Conservation (phyloP, 768 basidiomycete species). For the Asterophora parasitica region DNA sequence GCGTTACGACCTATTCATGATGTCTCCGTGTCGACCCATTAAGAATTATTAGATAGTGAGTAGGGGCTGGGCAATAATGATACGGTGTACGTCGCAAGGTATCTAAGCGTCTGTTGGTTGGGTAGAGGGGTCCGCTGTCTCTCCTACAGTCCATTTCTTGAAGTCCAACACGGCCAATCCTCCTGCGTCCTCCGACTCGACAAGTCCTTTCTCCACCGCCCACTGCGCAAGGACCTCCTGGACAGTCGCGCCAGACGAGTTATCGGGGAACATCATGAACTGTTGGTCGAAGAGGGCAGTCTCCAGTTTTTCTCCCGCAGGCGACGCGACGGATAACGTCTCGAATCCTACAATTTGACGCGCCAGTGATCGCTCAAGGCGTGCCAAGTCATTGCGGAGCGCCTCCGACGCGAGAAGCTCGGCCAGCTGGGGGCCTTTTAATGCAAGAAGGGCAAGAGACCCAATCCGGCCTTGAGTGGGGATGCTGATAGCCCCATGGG, state of each 20-base stretch:
- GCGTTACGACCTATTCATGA: background rate
- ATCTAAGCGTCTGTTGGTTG: background rate
- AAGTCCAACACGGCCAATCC: slow-evolving; percentile 51
- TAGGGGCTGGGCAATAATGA: background rate
- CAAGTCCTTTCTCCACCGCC: slow-evolving; percentile 46
- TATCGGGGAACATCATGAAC: slow-evolving; percentile 70
- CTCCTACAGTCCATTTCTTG: slow-evolving; percentile 63
- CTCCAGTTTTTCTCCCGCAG: slow-evolving; percentile 31
- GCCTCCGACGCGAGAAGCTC: slow-evolving; percentile 37
- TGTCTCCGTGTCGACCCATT: background rate
- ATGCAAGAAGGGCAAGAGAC: slow-evolving; percentile 48
- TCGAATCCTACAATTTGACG: slow-evolving; percentile 85
- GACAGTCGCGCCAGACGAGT: slow-evolving; percentile 37
- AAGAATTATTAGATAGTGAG: background rate
- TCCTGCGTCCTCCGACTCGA: slow-evolving; percentile 22
- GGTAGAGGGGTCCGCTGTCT: slow-evolving; percentile 16
- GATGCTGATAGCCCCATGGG: slow-evolving; percentile 51
- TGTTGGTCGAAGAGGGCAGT: slow-evolving; percentile 67
- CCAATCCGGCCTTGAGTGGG: slow-evolving; percentile 56
- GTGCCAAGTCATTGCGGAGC: slow-evolving; percentile 54
- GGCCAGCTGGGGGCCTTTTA: slow-evolving; percentile 45
- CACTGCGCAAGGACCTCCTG: slow-evolving; percentile 46
- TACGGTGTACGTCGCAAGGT: background rate
- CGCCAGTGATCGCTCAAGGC: slow-evolving; percentile 70
- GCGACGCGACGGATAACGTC: slow-evolving; percentile 44